Percentiles rank a stretch among this genome's conserved stretches.
phyloP scores from a whole-genome alignment of 1,284 basidiomycete genomes.

The Cutaneotrichosporon sp. region DNA sequence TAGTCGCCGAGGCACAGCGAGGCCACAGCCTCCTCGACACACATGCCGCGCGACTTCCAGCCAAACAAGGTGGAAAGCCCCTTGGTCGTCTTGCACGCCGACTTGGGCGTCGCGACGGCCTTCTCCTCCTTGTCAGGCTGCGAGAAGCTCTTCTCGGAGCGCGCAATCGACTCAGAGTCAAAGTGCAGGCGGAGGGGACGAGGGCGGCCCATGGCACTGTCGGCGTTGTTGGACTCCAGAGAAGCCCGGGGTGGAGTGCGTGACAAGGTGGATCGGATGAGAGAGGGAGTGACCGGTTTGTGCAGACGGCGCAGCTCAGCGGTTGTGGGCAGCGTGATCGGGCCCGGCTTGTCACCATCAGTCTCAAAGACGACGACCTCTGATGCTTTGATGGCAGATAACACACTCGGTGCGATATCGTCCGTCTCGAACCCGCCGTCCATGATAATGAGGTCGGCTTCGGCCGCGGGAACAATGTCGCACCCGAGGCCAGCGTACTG shows the following conservation, averaged over 20 bases:
- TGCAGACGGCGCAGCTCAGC: constrained; percentile 31
- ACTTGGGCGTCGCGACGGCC: neutral
- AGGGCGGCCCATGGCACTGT: neutral
- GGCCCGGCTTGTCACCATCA: constrained; percentile 23
- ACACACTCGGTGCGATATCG: constrained; percentile 8
- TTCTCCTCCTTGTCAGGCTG: neutral
- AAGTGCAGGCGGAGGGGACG: constrained; percentile 16
- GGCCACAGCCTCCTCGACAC: constrained; percentile 43
- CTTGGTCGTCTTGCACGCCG: neutral
- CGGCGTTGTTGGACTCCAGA: constrained; percentile 1
- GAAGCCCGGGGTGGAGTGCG: neutral
- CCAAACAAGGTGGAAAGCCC: neutral
- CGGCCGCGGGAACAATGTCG: constrained; percentile 28
- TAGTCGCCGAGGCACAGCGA: constrained; percentile 43
- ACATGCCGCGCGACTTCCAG: constrained; percentile 41
- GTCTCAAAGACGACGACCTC: constrained; percentile 41
- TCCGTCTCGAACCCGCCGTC: constrained; percentile 36
- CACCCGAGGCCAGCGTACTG: constrained; percentile 39
- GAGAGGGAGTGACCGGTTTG: constrained; percentile 42
- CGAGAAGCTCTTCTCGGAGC: constrained; percentile 6
- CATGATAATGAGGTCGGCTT: constrained; percentile 43
- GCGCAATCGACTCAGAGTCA: constrained; percentile 7
- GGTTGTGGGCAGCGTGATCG: neutral
- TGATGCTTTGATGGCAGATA: constrained; percentile 24
- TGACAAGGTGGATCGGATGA: constrained; percentile 34